Conservation (phyloP, 1,284 basidiomycete genomes). For the Lignosus rhinocerotis region DNA sequence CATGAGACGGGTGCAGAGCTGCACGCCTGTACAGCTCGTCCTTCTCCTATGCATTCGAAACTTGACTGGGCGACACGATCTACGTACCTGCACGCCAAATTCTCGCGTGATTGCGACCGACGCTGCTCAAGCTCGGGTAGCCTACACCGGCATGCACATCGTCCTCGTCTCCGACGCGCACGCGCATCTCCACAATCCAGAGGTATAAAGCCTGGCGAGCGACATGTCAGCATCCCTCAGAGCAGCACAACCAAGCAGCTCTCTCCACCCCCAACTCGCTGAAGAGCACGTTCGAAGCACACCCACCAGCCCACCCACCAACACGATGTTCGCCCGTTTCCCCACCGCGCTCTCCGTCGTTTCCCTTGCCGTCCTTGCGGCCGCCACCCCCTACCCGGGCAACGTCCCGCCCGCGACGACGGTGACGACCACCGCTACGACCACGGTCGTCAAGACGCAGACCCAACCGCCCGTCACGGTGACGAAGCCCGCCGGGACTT, state of each 20-base stretch:
- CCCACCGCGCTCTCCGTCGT: slow-evolving; percentile 16
- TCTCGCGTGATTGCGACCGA: background rate
- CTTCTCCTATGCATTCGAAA: background rate
- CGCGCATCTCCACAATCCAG: background rate
- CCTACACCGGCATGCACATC: background rate
- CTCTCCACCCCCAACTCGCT: background rate
- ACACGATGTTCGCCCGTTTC: slow-evolving; percentile 23
- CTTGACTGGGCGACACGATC: background rate
- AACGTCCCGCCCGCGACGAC: slow-evolving; percentile 9
- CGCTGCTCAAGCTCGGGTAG: background rate
- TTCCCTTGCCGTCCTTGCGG: slow-evolving; percentile 10
- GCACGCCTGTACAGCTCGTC: background rate
- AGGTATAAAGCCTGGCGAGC: background rate
- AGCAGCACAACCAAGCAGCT: background rate
- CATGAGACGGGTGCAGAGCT: no score
- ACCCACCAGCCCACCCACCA: background rate
- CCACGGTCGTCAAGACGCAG: background rate
- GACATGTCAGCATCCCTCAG: background rate
- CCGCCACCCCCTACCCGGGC: slow-evolving; percentile 18
- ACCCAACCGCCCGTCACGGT: background rate
- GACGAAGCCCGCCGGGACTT: background rate
- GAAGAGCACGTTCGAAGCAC: background rate
- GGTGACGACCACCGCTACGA: slow-evolving; percentile 8
- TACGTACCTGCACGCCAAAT: background rate
- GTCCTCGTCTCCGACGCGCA: background rate